These are phyloP conservation scores for Bromus sterilis DNA, from an alignment of 176 grass and related monocot genomes.

Conservation along the genomic window DNA sequence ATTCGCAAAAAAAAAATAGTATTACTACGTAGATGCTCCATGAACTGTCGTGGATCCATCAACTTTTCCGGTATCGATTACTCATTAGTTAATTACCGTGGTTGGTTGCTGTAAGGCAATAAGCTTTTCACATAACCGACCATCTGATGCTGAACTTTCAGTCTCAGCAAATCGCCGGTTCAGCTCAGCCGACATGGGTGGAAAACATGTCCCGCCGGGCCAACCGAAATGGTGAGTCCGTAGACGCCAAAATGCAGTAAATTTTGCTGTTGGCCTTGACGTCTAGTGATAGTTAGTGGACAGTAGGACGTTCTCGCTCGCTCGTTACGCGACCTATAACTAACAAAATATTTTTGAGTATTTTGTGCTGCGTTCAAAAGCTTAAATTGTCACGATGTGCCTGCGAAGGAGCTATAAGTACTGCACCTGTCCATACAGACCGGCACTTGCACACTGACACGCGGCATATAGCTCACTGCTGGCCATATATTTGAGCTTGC, in stretches of 20 bases:
- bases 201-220: neutral
- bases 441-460: neutral
- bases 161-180: neutral
- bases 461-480: neutral
- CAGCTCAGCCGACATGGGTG: neutral
- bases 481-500: neutral
- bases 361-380: neutral
- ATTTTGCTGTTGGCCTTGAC: neutral
- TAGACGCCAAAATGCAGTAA: neutral
- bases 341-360: no score
- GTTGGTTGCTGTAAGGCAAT: neutral
- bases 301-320: neutral
- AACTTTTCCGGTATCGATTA: neutral
- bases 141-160: neutral
- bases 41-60: neutral
- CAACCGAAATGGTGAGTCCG: neutral
- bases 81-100: neutral
- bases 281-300: neutral
- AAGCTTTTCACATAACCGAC: neutral
- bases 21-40: no score
- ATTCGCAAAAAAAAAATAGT: no score
- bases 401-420: neutral
- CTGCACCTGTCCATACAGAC: neutral
- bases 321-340: neutral
- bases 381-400: neutral